Evolutionary conservation across 768 basidiomycete species (phyloP), one percentile per base, ranked within the genome.

Genomic region (Boletus subparvulus): DNA sequence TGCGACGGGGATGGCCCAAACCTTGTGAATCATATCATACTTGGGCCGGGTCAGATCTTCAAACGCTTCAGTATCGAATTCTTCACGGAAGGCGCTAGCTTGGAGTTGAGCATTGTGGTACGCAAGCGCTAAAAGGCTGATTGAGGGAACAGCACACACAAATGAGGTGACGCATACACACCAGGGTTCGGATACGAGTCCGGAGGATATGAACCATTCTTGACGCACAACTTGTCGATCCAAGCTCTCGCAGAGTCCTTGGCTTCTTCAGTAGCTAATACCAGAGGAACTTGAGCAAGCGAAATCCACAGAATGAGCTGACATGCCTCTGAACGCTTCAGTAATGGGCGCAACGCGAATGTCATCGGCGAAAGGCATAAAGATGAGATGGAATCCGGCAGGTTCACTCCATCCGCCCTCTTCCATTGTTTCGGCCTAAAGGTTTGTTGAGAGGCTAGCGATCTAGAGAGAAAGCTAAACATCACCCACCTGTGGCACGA

Each of bases 311-410:
- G 6, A 47, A 35, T 21, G n/a, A 36, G 32, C 4, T 3, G 44
- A 52, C 71, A 30, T 72, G 85, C 93, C 88, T 78, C 80, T 79
- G 61, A 80, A 76, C 8, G 79, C 86, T 52, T 83, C 78, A 19
- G 86, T 82, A 12, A 94, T 72, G 3, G 89, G 86, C 7, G 90
- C 89, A 19, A 80, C 78, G 47, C 97, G 85, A 47, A 98, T 88
- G 64, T 99, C 97, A 67, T 99, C 97, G 5, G 91, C 89, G 69
- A 90, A 99, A 1, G 96, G 95, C n/a, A 98, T 70, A 16, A 89
- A 88, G 55, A 98, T 88, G 49, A 98, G 77, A 71, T 98, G 94
- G 65, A 98, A 90, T 6, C 97, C 97, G 2, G 91, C 85, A 35
- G 97, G 92, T 41, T 90, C 86, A 50, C 83, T 85, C 78, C 85